Evolutionary conservation across 306 rosid species (phyloP).

Genomic region (Nissolia schottii): DNA sequence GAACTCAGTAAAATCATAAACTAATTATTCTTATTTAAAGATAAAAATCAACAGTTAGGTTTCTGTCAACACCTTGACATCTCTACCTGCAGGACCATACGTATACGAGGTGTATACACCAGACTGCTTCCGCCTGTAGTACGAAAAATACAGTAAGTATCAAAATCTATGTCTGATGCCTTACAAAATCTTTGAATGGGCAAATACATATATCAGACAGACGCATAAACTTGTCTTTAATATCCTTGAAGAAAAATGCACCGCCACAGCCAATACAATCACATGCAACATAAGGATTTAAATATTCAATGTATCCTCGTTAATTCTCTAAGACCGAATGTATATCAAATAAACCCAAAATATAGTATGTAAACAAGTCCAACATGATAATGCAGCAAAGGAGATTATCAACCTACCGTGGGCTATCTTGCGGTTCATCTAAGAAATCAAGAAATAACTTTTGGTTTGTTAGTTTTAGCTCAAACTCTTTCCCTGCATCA

Average conservation of each 20-base stretch:
- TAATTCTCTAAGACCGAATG: not conserved
- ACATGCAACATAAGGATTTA: not conserved
- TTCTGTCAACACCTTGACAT: slow-evolving; percentile 52
- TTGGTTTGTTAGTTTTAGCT: slow-evolving; percentile 52
- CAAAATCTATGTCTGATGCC: not conserved
- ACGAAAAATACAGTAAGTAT: slow-evolving; percentile 20
- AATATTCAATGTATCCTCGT: not conserved
- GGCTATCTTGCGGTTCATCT: slow-evolving; percentile 76
- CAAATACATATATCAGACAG: not conserved
- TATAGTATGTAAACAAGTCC: not conserved
- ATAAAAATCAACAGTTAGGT: not conserved
- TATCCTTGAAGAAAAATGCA: not conserved
- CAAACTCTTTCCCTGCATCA: slow-evolving; percentile 76
- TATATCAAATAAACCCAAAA: not conserved
- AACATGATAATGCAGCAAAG: not conserved
- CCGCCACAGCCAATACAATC: not conserved
- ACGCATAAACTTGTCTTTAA: not conserved
- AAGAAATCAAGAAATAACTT: slow-evolving; percentile 78
- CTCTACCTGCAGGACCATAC: slow-evolving; percentile 64
- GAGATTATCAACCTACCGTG: slow-evolving; percentile 48
- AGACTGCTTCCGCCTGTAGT: slow-evolving; percentile 66
- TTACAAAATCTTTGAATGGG: not conserved
- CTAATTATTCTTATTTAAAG: not conserved
- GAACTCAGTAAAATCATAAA: not conserved
- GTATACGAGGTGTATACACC: slow-evolving; percentile 74